Percentiles rank a stretch among this genome's conserved stretches.
phyloP scores from a whole-genome alignment of 106 monocot species.

The Dactylorhiza incarnata region DNA sequence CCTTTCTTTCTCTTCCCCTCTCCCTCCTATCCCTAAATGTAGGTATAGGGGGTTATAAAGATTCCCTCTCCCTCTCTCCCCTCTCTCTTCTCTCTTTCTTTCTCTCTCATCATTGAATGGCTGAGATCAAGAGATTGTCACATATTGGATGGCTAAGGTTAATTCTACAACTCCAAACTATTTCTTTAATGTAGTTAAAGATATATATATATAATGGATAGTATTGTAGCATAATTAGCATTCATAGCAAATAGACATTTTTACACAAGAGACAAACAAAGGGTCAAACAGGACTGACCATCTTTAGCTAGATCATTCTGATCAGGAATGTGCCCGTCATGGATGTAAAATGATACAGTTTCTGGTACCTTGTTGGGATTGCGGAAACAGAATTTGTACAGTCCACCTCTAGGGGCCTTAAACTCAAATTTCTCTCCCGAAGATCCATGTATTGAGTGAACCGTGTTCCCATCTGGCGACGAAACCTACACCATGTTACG shows the following conservation, averaged over 20 bases:
- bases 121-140: too few species aligned
- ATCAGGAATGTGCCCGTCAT: slow-evolving; percentile 83
- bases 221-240: not conserved
- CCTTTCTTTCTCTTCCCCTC: too few species aligned
- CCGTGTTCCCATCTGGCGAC: slow-evolving; percentile 64
- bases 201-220: too few species aligned
- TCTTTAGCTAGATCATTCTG: slow-evolving; percentile 93
- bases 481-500: slow-evolving; percentile 48
- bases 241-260: not conserved
- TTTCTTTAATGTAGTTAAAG: too few species aligned
- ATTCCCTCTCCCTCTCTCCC: too few species aligned
- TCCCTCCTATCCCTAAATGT: too few species aligned
- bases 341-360: slow-evolving; percentile 90
- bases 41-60: too few species aligned
- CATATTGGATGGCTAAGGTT: too few species aligned
- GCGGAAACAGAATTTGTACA: slow-evolving; percentile 96
- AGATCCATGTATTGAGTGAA: slow-evolving; percentile 62
- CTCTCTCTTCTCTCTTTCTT: too few species aligned
- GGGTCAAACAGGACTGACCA: slow-evolving; percentile 36
- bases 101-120: too few species aligned
- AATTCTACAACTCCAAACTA: too few species aligned
- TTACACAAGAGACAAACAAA: not conserved
- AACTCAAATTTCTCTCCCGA: slow-evolving; percentile 95
- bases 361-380: slow-evolving; percentile 66
- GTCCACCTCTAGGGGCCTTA: slow-evolving; percentile 75